These are phyloP conservation scores for Naganishia albida DNA, from an alignment of 1,284 basidiomycete genomes.

Conservation along the genomic window DNA sequence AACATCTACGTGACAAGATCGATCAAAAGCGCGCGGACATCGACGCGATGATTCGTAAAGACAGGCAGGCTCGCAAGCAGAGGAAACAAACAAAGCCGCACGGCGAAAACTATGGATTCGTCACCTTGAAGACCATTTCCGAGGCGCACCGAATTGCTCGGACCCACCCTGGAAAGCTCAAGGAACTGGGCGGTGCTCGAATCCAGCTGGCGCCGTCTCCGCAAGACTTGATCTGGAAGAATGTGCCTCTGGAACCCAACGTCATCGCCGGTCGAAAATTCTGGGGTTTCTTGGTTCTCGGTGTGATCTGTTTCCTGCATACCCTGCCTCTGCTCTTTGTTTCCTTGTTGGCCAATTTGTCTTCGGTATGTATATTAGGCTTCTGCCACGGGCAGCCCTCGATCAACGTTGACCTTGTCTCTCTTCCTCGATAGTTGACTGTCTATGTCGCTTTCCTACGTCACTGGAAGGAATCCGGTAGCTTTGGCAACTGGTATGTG, in stretches of 20 bases:
- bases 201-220: slow-evolving; percentile 50
- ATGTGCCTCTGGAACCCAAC: slow-evolving; percentile 71
- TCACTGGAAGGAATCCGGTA: slow-evolving; percentile 65
- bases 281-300: slow-evolving; percentile 74
- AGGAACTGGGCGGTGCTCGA: slow-evolving; percentile 50
- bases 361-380: slow-evolving; percentile 35
- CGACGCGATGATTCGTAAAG: slow-evolving; percentile 58
- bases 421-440: slow-evolving; percentile 59
- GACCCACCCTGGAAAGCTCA: slow-evolving; percentile 46
- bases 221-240: slow-evolving; percentile 73
- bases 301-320: slow-evolving; percentile 81
- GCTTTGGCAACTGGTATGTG: slow-evolving; percentile 53
- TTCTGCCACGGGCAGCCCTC: too few relatives aligned
- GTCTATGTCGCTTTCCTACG: slow-evolving; percentile 72
- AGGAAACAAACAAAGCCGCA: slow-evolving; percentile 47
- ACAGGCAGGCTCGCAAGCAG: slow-evolving; percentile 47
- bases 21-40: slow-evolving; percentile 74
- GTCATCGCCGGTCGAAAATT: slow-evolving; percentile 68
- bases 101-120: slow-evolving; percentile 85
- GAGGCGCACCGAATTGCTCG: slow-evolving; percentile 64
- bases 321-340: slow-evolving; percentile 84
- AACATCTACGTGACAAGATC: slow-evolving; percentile 65
- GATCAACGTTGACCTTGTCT: neutral
- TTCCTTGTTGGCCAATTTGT: slow-evolving; percentile 53
- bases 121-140: slow-evolving; percentile 87